Evolutionary conservation across 2,329 filamentous ascomycete genomes (phyloP).

Genomic region (Colletotrichum cuscutae): DNA sequence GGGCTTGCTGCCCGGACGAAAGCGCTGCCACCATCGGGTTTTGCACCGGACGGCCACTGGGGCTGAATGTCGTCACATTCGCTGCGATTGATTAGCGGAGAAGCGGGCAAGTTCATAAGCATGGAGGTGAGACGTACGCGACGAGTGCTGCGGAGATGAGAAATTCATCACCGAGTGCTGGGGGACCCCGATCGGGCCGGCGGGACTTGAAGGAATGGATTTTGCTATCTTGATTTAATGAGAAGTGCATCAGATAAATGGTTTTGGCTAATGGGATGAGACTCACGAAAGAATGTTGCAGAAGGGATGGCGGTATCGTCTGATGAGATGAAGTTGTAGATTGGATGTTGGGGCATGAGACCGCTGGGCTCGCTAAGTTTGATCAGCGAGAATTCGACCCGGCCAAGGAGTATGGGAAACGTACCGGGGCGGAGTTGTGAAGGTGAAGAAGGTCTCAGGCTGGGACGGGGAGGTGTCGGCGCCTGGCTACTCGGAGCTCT

Average conservation of each 20-base stretch:
- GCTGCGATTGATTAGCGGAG: background rate
- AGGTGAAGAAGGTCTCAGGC: background rate
- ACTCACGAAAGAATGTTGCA: background rate
- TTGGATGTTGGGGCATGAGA: too few species aligned
- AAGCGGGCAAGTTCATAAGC: background rate
- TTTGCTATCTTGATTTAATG: background rate
- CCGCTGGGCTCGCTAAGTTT: background rate
- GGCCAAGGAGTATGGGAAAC: background rate
- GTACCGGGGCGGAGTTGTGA: background rate
- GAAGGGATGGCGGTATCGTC: background rate
- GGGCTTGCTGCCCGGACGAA: background rate
- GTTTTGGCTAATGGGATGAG: background rate
- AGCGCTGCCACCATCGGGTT: constrained; percentile 18
- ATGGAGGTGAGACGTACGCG: background rate
- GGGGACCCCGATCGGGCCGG: background rate
- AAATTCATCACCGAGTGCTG: background rate
- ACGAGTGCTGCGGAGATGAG: background rate
- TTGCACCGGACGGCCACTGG: constrained; percentile 8
- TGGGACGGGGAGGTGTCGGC: background rate
- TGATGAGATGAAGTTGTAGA: background rate
- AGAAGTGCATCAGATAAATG: background rate
- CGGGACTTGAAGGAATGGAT: background rate
- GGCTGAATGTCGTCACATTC: background rate
- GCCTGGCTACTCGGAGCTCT: background rate
- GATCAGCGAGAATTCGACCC: background rate